Evolutionary conservation across 2,329 filamentous ascomycete genomes (phyloP), one percentile per base, ranked within the genome.

Genomic region (Cercospora sojina): DNA sequence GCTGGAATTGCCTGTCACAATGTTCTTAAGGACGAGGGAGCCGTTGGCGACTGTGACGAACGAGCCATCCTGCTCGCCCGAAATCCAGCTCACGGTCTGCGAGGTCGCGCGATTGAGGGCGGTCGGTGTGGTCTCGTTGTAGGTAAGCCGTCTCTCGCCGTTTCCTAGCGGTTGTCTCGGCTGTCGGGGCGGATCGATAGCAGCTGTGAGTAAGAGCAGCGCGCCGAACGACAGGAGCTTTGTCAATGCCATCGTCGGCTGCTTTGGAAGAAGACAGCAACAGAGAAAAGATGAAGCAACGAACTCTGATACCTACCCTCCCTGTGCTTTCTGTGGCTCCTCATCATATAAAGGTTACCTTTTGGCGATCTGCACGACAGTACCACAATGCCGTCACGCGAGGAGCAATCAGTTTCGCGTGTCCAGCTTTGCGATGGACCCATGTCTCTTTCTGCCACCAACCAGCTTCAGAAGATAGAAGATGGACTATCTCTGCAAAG

Each of bases 21-120:
- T 86, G 72, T 89, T 87, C 72, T 86, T 83, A 31, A 90, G 83
- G 5, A 88, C 77, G 5, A 91, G 79, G 31, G 85, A 83, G 9
- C 84, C 85, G 3, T 77, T 75, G 62, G 78, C 82, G 55, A 78
- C 78, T 56, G 83, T 85, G 71, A 90, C 85, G 76, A 87, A 89
- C 59, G 87, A 83, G 23, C 88, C 88, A 69, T 91, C 88, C 32
- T 82, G 80, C 1, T 84, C 86, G 3, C 83, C 84, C 8, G 83
- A 79, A 3, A 88, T 82, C 88, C 88, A 90, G 56, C 80, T 81
- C 1, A 69, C 65, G 2, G 55, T 43, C 27, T 64, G 64, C 49
- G 67, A 64, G 1, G 58, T 62, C 8, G 64, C 60, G 31, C 55
- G 41, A 29, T 69, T 64, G 12, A 64, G n/a, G 20, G 67, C 63